Conservation (phyloP, 352 stramenopile species). For the Pythium aquatile region DNA sequence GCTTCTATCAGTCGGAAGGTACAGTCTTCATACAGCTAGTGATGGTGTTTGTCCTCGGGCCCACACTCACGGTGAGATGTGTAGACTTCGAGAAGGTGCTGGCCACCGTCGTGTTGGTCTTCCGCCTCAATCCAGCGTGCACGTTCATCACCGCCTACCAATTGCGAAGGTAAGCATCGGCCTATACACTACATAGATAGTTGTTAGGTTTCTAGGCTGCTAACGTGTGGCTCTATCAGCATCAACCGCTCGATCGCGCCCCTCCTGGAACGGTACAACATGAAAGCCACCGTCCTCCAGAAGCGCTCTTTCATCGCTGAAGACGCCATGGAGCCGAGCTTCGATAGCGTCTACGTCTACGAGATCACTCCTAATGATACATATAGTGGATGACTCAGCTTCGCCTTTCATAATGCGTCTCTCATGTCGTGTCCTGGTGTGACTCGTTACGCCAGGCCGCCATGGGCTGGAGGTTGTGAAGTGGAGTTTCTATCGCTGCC, state of each 20-base stretch:
- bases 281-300: constrained; percentile 34
- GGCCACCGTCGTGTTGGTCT: constrained; percentile 60
- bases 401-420: constrained; percentile 55
- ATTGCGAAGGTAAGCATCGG: constrained; percentile 40
- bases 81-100: constrained; percentile 73
- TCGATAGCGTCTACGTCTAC: constrained; percentile 60
- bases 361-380: constrained; percentile 28
- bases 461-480: background rate
- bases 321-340: constrained; percentile 4
- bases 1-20: constrained; percentile 73
- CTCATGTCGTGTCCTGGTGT: constrained; percentile 6
- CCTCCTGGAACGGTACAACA: constrained; percentile 47
- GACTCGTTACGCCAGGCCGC: constrained; percentile 3
- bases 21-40: background rate
- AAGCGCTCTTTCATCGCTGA: constrained; percentile 33
- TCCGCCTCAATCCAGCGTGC: constrained; percentile 43
- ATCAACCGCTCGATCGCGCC: constrained; percentile 60
- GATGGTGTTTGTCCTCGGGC: background rate
- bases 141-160: constrained; percentile 65
- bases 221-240: constrained; percentile 15
- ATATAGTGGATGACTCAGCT: constrained; percentile 53
- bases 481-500: background rate
- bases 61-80: background rate
- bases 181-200: no score
- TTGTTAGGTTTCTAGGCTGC: no score